Evolutionary conservation across 2,329 filamentous ascomycete species (phyloP), one percentile per base, ranked within the genome.

Genomic region (Gliomastix tumulicola): DNA sequence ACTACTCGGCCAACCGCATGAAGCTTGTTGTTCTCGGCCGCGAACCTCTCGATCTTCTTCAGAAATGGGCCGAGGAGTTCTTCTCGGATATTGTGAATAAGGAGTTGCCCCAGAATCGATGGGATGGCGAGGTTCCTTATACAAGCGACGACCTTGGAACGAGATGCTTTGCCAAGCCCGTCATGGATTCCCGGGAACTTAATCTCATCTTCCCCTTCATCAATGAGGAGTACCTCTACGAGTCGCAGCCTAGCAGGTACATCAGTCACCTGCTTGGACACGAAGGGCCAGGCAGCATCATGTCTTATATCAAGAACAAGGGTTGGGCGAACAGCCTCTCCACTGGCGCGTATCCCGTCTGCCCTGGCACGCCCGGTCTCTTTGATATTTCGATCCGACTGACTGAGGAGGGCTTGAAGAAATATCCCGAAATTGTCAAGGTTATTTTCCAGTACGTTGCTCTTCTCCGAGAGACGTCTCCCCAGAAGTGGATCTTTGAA

Each of bases 1-100:
- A 94, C 54, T 96, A 96, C 61, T 95, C 89, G 2, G 86, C 89
- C 40, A 96, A 96, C 54, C 75, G 81, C 27, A 95, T 95, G 86
- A 95, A 94, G 68, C 68, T 96, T 34, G 88, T 89, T 25, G 79
- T 95, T 5, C 62, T 96, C 17, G 89, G 89, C 1, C 76, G 83
- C 35, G 89, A 96, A 57, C 70, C 79, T 6, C 68, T 96, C 40
- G 87, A 95, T 49, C 76, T 88, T 15, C 66, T 95, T 38, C 83
- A 96, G 58, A 67, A 74, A 37, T 96, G 88, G 89, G 84, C 86
- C 1, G 73, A 78, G 4, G 85, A 95, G 49, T 68, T 94, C 41
- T 96, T 95, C 57, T 81, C 85, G 0, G 76, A 73, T 38, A 79
- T 95, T 15, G 76, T 78, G 39, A 90, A 96, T 65, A 90, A 95